Evolutionary conservation across 129 eudicot genomes (phyloP), one percentile per base, ranked within the genome.

Genomic region (Flaveria ramosissima): DNA sequence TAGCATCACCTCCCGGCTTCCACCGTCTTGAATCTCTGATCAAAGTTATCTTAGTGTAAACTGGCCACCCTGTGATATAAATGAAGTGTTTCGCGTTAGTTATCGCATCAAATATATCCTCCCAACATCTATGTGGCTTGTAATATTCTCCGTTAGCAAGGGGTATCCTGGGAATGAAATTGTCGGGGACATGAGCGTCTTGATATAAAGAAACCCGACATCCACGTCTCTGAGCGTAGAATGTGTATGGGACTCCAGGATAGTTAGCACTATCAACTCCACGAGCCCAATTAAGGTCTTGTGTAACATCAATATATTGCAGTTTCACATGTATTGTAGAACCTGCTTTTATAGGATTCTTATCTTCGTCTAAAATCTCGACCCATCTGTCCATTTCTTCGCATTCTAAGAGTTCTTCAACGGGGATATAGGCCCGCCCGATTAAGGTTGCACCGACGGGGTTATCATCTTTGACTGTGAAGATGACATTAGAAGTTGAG

Each of bases 31-130:
- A 77, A 74, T 92, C 97, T 82, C 96, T 81, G 46, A 91, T 74
- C 80, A 91, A 74, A 43, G 87, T 56, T 41, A 91, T 91, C 74
- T 86, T 86, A 4, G 97, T 84, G 75, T 88, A 91, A 10, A 92
- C 95, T 24, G 96, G 89, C 95, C 92, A 89, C 0, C 96, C 96
- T 0, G 95, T 87, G 17, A 89, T 87, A 85, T 92, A 92, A 47
- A 92, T 87, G 27, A 89, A 74, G 80, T 90, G 92, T 46, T 82
- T 85, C 2, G 96, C 92, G 24, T 89, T 83, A 8, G 89, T 83
- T 19, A 89, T 89, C 0, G 96, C 92, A 73, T 89, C 96, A 32
- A 87, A 89, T n/a, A 85, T 57, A 78, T 89, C 91, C 70, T 89
- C 96, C 96, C 96, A 89, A 21, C 96, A 89, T 76, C 96, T 74